A percentile compares a stretch with the other conserved stretches of the same genome.
Conservation (phyloP, 768 basidiomycete genomes). For the Naganishia onofrii region DNA sequence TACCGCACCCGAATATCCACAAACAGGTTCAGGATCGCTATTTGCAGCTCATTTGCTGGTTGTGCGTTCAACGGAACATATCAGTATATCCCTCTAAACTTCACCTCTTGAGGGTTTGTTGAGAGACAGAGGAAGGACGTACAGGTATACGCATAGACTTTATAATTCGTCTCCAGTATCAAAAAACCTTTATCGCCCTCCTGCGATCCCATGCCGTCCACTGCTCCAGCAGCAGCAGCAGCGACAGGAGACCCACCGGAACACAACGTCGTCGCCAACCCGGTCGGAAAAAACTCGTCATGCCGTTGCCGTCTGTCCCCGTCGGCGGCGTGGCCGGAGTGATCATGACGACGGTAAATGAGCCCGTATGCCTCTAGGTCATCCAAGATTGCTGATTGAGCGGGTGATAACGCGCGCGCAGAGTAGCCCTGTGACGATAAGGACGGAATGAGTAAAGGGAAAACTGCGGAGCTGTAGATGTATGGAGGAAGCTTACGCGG, state of each 20-base stretch:
- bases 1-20: conserved; percentile 89
- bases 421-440: conserved; percentile 72
- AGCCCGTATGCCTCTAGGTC: conserved; percentile 94
- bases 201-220: conserved; percentile 23
- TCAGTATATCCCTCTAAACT: too few relatives aligned
- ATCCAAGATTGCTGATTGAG: conserved; percentile 80
- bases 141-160: conserved; percentile 97
- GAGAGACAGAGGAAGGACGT: conserved; percentile 44
- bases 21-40: conserved; percentile 91
- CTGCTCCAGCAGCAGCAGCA: conserved; percentile 58
- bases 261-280: conserved; percentile 88
- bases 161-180: conserved; percentile 96
- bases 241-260: conserved; percentile 55
- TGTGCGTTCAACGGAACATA: background rate
- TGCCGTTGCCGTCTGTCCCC: conserved; percentile 26
- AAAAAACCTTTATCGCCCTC: conserved; percentile 70
- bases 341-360: conserved; percentile 59
- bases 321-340: too few relatives aligned
- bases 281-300: conserved; percentile 87
- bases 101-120: too few relatives aligned
- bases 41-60: conserved; percentile 91
- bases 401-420: conserved; percentile 71
- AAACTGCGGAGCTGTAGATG: background rate
- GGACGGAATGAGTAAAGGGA: background rate
- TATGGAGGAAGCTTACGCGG: conserved; percentile 60